These are phyloP conservation scores for Butyriboletus appendiculatus DNA, from an alignment of 1,284 basidiomycete genomes.

Conservation along the genomic window DNA sequence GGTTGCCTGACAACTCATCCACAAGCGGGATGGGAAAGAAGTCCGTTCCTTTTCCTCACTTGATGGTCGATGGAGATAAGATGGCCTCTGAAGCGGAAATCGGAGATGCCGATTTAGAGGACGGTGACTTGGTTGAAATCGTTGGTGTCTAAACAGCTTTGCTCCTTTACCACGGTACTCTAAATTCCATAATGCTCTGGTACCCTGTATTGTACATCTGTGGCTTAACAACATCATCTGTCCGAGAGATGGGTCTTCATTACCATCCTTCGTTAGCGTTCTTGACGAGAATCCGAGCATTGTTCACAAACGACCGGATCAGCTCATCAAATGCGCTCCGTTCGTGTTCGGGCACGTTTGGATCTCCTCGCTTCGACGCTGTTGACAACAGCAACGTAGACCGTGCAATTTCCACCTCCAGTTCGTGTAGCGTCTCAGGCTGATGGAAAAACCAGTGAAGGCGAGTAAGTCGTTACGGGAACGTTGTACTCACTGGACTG, in stretches of 20 bases:
- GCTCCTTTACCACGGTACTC: constrained; percentile 3
- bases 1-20: constrained; percentile 50
- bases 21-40: constrained; percentile 34
- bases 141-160: constrained; percentile 50
- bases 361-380: constrained; percentile 60
- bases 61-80: constrained; percentile 70
- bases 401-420: constrained; percentile 71
- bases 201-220: constrained; percentile 8
- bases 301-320: constrained; percentile 82
- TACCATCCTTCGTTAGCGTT: constrained; percentile 54
- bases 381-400: constrained; percentile 59
- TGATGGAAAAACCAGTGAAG: constrained; percentile 29
- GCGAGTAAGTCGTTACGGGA: neutral
- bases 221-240: constrained; percentile 6
- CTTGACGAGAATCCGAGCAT: constrained; percentile 70
- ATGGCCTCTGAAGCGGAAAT: constrained; percentile 58
- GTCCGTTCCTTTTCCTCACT: constrained; percentile 40
- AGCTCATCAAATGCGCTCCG: constrained; percentile 77
- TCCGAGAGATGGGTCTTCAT: constrained; percentile 12
- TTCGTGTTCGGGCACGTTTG: constrained; percentile 56
- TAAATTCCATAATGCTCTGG: constrained; percentile 15
- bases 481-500: constrained; percentile 45
- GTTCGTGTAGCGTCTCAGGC: constrained; percentile 67
- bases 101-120: constrained; percentile 66
- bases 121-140: constrained; percentile 75